Base-by-base conservation (phyloP, 1,284 basidiomycete species). In the Fomitopsis palustris region DNA sequence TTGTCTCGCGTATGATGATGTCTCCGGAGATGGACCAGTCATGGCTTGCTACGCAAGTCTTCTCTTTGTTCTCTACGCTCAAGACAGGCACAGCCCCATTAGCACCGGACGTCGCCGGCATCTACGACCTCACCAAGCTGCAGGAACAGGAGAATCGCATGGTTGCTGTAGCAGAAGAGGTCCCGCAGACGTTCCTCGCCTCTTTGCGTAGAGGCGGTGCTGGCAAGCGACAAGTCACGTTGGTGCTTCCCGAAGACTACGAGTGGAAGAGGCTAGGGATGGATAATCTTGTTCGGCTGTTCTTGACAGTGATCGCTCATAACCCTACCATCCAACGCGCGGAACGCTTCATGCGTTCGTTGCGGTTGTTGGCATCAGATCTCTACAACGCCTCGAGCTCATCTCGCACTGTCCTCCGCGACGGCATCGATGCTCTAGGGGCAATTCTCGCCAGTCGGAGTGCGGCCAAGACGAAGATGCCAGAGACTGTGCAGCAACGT, bases 281-380 rank as follows among this genome's bases (percentile, higher is more conserved):
- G 62, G 88, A 88, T 59, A 81, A 93, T 66, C 79, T 93, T 42
- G 81, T 91, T 35, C 81, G 85, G 25, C 78, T 93, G 14, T 84
- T 92, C 67, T 78, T 93, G 33, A 93, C 90, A 2, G 87, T 92
- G 61, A 91, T 93, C 57, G 90, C 89, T 2, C 87, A 92, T 62
- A 87, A 92, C 69, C 81, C 87, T 10, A 78, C 81, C 0, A 84
- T 85, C 47, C 71, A 79, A 23, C 83, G 89, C 23, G 86, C 88
- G 1, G 80, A 89, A 65, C 79, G 85, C 57, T 91, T 93, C 71
- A 73, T 93, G 31, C 78, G 77, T 4, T 75, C 90, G 17, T 77
- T 93, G 33, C 79, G 84, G 4, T 77, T 78, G 41, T 73, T 91
- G 35, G 74, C 83, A 0, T 86, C 87, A 1, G 70, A 81, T 59